Percentiles rank a stretch among this genome's conserved stretches.
These are phyloP conservation scores for Globisporangium nodosum DNA, from an alignment of 352 stramenopile species.

Conservation along the genomic window DNA sequence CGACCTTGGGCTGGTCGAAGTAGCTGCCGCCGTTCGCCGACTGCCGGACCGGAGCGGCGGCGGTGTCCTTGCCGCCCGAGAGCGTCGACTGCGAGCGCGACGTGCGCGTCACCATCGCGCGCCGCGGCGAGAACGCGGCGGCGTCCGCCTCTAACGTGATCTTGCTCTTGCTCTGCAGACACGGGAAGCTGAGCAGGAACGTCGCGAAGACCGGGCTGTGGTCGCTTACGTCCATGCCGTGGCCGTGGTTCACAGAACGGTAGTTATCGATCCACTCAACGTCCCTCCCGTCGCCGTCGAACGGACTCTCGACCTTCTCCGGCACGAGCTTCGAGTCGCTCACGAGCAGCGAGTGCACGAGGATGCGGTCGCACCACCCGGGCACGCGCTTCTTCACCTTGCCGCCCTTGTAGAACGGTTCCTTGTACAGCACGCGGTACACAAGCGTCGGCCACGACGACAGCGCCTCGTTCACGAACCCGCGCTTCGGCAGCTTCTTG, in stretches of 20 bases:
- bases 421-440: constrained; percentile 83
- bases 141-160: background rate
- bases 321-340: constrained; percentile 75
- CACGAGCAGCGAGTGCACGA: constrained; percentile 77
- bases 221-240: constrained; percentile 79
- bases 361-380: constrained; percentile 83
- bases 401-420: constrained; percentile 87
- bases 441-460: constrained; percentile 68
- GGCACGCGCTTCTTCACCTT: constrained; percentile 88
- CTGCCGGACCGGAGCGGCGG: constrained; percentile 12
- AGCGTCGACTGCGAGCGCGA: constrained; percentile 47
- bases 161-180: constrained; percentile 16
- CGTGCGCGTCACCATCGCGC: constrained; percentile 18
- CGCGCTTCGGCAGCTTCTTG: constrained; percentile 81
- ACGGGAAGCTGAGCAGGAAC: constrained; percentile 69
- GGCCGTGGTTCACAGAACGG: constrained; percentile 72
- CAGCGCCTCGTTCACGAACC: constrained; percentile 50
- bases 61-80: constrained; percentile 17
- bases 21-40: constrained; percentile 42
- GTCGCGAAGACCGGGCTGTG: constrained; percentile 76
- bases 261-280: constrained; percentile 68
- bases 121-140: no score
- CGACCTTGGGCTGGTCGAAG: constrained; percentile 71
- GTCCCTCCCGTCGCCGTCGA: constrained; percentile 8
- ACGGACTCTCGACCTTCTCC: constrained; percentile 67